Percentiles rank a stretch among this genome's conserved stretches.
Evolutionary conservation across 1,284 basidiomycete species (phyloP).

Genomic region (Fomitopsis pinicola): DNA sequence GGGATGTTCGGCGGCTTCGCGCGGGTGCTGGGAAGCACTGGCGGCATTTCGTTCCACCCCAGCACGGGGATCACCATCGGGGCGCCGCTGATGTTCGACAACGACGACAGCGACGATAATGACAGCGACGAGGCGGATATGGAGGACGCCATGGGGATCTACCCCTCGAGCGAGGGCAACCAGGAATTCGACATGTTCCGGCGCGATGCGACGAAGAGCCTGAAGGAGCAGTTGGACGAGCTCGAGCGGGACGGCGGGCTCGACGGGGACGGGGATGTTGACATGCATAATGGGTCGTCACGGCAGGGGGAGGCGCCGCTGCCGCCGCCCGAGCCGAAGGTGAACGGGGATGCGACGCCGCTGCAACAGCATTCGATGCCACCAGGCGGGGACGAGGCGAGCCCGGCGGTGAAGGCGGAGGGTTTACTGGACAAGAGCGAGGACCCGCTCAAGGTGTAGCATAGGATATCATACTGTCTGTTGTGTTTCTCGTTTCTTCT

Average conservation of each 20-base stretch:
- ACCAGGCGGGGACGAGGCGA: constrained; percentile 57
- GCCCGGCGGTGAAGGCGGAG: constrained; percentile 57
- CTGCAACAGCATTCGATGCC: constrained; percentile 39
- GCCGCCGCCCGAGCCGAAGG: constrained; percentile 38
- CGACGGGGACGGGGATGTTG: constrained; percentile 15
- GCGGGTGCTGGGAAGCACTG: constrained; percentile 42
- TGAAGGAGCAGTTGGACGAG: constrained; percentile 59
- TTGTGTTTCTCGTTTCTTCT: constrained; percentile 7
- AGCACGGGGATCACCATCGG: constrained; percentile 44
- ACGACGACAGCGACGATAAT: constrained; percentile 49
- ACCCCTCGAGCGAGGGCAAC: constrained; percentile 23
- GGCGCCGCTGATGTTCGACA: constrained; percentile 21
- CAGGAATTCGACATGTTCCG: constrained; percentile 40
- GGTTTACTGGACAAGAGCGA: constrained; percentile 73
- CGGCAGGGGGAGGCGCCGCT: constrained; percentile 43
- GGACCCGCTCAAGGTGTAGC: constrained; percentile 53
- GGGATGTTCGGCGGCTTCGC: constrained; percentile 20
- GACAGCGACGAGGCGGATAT: constrained; percentile 50
- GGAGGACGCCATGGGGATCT: constrained; percentile 14
- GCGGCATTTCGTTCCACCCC: constrained; percentile 56
- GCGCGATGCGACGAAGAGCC: constrained; percentile 47
- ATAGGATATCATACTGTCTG: not conserved
- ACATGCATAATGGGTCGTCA: constrained; percentile 4
- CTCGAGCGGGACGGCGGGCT: constrained; percentile 41
- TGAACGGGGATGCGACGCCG: constrained; percentile 45